These are phyloP conservation scores for Panicum miliaceum DNA, from an alignment of 176 grass and related monocot species.

Conservation along the genomic window DNA sequence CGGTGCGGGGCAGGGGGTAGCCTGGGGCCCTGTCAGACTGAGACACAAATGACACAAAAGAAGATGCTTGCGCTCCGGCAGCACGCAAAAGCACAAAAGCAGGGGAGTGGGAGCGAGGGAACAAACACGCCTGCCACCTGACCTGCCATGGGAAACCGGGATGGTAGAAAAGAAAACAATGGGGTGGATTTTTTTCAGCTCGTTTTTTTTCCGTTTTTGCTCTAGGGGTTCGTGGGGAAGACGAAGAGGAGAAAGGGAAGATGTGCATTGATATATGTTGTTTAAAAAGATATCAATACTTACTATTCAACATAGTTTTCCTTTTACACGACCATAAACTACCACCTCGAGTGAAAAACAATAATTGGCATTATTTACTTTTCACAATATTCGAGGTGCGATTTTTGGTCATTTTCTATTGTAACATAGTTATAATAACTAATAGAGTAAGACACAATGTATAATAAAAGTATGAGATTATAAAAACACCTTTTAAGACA, in stretches of 20 bases:
- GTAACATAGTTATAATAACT: background rate
- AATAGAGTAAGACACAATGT: too few species aligned
- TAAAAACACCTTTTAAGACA: background rate
- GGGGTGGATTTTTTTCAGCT: background rate
- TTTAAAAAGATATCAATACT: background rate
- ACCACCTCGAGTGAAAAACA: background rate
- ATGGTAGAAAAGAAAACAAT: background rate
- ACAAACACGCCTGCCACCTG: slow-evolving; percentile 85
- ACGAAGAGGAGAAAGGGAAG: background rate
- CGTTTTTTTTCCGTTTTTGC: background rate
- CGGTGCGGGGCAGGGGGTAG: background rate
- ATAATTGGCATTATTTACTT: too few species aligned
- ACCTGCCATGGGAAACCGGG: slow-evolving; percentile 23
- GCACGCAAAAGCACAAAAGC: slow-evolving; percentile 50
- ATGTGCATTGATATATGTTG: background rate
- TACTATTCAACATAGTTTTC: background rate
- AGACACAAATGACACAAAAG: slow-evolving; percentile 61
- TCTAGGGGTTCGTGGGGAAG: background rate
- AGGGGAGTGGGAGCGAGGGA: slow-evolving; percentile 42
- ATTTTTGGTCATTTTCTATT: too few species aligned
- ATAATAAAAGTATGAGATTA: background rate
- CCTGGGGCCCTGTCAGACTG: slow-evolving; percentile 37
- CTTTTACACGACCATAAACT: background rate
- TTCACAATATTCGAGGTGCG: too few species aligned
- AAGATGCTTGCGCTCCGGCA: slow-evolving; percentile 66